phyloP scores from a whole-genome alignment of 2,329 filamentous ascomycete species.

The Didymella sp. region DNA sequence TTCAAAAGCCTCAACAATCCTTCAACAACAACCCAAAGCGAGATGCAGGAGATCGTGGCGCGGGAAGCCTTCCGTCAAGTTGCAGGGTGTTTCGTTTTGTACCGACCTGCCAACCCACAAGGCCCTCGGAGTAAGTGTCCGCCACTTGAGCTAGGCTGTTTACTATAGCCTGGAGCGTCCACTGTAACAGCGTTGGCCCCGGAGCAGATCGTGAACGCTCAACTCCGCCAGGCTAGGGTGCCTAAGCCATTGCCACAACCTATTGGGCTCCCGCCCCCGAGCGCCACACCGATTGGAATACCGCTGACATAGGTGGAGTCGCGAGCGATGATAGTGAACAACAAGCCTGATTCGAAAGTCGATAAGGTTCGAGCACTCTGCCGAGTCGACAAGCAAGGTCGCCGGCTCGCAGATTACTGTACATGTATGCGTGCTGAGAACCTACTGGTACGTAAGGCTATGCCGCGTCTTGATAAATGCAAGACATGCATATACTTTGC shows the following conservation, averaged over 20 bases:
- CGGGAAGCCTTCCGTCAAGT: conserved; percentile 8
- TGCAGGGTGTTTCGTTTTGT: conserved; percentile 17
- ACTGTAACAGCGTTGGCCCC: conserved; percentile 13
- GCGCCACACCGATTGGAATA: conserved; percentile 15
- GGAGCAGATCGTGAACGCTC: conserved; percentile 1
- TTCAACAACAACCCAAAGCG: not conserved
- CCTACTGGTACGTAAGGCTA: not conserved
- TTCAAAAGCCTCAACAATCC: conserved; percentile 1
- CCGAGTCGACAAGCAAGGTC: not conserved
- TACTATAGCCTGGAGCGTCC: conserved; percentile 8
- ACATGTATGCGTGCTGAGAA: not conserved
- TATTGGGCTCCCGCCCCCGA: conserved; percentile 6
- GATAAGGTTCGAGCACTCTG: conserved; percentile 12
- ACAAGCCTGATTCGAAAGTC: conserved; percentile 12
- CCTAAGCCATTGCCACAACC: conserved; percentile 13
- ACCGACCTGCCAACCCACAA: conserved; percentile 8
- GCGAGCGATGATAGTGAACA: not conserved
- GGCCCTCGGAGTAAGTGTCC: not conserved
- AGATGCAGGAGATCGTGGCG: conserved; percentile 13
- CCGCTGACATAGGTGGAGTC: conserved; percentile 11
- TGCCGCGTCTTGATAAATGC: not conserved
- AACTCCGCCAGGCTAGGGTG: conserved; percentile 1
- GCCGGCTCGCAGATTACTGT: conserved; percentile 1
- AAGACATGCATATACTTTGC: not conserved
- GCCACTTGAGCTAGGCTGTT: not conserved